Base-by-base conservation (phyloP, 768 basidiomycete species). In the Hericium rajendrae region DNA sequence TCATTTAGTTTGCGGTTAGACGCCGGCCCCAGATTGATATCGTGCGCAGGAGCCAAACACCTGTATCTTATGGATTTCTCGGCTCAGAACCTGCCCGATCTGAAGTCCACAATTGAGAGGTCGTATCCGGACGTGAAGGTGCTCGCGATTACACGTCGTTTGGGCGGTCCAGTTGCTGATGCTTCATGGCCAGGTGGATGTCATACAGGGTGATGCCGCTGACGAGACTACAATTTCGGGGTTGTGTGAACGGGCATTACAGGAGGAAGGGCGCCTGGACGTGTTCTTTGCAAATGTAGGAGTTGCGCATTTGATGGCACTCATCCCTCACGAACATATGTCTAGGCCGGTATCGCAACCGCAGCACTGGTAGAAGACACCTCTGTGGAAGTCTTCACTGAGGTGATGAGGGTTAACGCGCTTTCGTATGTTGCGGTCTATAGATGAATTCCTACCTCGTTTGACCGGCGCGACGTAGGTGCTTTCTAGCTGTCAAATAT, bases 251-350 rank as follows among this genome's bases (percentile, higher is more conserved):
- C 83, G 75, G 57, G 91, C 88, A 2, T 65, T 92, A 37, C 71
- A 79, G 46, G 92, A 97, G 59, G 86, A 94, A 67, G 92, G 93
- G 9, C 79, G 83, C 58, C 76, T 97, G 12, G 94, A 97, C 63
- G 84, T 94, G 61, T 97, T 97, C 77, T 97, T 94, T 67, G 94
- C 94, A 38, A 97, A 97, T 68, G 94, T 91, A 65, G 54, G 82
- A 55, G 32, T 8, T 32, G 5, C 60, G 4, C 26, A 50, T 18
- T 26, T 16, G 49, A 32, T 32, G 32, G 32, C 32, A 32, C 32
- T 32, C 6, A 32, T 32, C 32, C 32, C 32, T 32, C 32, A 32
- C 9, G 9, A 32, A 32, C 32, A 26, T 32, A 6, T 32, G 8
- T 20, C 40, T 43, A 92, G 89, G 91, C 90, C 56, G 91, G 89